A percentile compares a stretch with the other conserved stretches of the same genome.
Evolutionary conservation across 1,139 yeast species (phyloP).

Genomic region (Diutina mesorugosa): DNA sequence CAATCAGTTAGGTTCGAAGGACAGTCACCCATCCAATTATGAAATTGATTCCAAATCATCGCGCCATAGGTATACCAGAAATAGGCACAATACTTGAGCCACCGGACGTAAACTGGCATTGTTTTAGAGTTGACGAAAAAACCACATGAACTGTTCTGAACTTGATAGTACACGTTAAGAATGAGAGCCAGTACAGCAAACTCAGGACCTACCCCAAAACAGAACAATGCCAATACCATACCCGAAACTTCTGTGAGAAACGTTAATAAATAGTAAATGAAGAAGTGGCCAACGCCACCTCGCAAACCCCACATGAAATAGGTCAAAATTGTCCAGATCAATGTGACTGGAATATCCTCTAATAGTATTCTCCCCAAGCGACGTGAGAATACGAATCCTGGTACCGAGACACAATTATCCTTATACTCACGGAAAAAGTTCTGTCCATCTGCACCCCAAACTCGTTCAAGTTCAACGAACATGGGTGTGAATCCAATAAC

Average conservation of each 20-base stretch:
- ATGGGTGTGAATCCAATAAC: conserved; percentile 58
- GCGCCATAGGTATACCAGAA: conserved; percentile 76
- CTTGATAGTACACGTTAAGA: conserved; percentile 51
- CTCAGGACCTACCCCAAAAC: conserved; percentile 50
- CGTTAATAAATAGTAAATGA: conserved; percentile 46
- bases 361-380: conserved; percentile 51
- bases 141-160: conserved; percentile 73
- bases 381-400: conserved; percentile 59
- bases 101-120: conserved; percentile 77
- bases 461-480: conserved; percentile 60
- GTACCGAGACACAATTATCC: conserved; percentile 54
- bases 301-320: conserved; percentile 69
- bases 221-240: conserved; percentile 40
- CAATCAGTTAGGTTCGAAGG: conserved; percentile 17
- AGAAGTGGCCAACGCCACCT: conserved; percentile 22
- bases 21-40: conserved; percentile 49
- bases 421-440: conserved; percentile 63
- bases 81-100: conserved; percentile 68
- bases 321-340: conserved; percentile 45
- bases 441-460: conserved; percentile 56
- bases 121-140: conserved; percentile 61
- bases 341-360: conserved; percentile 58
- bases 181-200: conserved; percentile 54
- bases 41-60: conserved; percentile 49
- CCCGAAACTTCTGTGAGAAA: conserved; percentile 46